Evolutionary conservation across 257 asterid genomes (phyloP), one percentile per base, ranked within the genome.

Genomic region (Parsonsia alboflavescens): DNA sequence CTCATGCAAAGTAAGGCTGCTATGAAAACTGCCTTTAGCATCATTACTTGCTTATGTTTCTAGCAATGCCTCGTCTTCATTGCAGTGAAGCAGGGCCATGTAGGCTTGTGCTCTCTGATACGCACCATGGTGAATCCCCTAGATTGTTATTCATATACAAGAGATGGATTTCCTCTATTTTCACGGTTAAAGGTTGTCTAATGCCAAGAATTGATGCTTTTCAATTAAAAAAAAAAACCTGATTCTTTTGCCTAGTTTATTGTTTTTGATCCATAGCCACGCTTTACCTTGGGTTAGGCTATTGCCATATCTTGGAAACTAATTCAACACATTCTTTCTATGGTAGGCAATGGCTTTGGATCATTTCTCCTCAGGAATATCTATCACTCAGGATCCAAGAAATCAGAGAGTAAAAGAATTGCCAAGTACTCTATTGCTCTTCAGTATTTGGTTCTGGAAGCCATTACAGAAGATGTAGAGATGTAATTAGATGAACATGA

Each of bases 361-460:
- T 89, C 93, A 21, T 89, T 88, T 81, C 76, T 84, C 69, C 84
- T 93, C 71, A 82, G 73, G 86, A 86, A 80, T 52, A 76, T 75
- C 76, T 61, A 79, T 45, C 65, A 53, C 76, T 80, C 83, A 28
- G 84, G 81, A 53, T 41, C 53, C 63, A 64, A 71, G 33, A 75
- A 70, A 39, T 80, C 46, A 5, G 74, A 57, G 67, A 73, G 78
- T 68, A 58, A 6, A 52, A 82, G 71, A 75, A 80, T 76, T 64
- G 99, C 97, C 10, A 90, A 85, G 78, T 94, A 90, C 80, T 94
- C 99, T 71, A 81, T 87, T 66, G 91, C 98, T 59, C 96, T 90
- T 76, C 99, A 92, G 79, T 72, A 82, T 85, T 86, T 92, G 87
- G 88, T 82, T 46, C 79, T 88, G 52, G 95, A 94, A 87, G 84